Evolutionary conservation across 805 yeast species (phyloP), one percentile per base, ranked within the genome.

Genomic region (Ogataea nakhonphanomensis): DNA sequence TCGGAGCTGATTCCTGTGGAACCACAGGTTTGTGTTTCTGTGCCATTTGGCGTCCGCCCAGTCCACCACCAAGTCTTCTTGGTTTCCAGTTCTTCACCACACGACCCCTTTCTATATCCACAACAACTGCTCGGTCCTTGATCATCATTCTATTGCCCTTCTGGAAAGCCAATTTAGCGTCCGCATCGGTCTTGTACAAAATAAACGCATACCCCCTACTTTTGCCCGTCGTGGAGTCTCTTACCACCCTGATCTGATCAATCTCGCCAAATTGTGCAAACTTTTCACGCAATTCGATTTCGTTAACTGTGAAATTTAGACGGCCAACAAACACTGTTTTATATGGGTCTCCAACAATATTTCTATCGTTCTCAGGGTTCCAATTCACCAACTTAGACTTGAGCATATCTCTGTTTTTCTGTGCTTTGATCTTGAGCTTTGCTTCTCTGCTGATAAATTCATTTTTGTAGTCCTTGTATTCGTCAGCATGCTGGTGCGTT

Each of bases 141-240:
- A 84, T 56, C n/a, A 58, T 59, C 35, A 70, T 47, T 1, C 74
- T 79, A 26, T 84, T 77, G 28, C 79, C 73, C 20, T 74, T 81
- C 28, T 75, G 70, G 17, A 74, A 71, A 2, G 95, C 93, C 9
- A 59, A 61, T 35, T 74, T 71, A 15, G 88, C 82, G 43, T 79
- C 84, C 1, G 62, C 45, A 13, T 79, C 84, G 21, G 71, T 66
- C 38, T 74, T 79, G 59, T 77, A 91, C 3, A 81, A 81, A 2
- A 89, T 66, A 55, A 91, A 91, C 1, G 84, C 97, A 59, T 91
- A 91, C 0, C 98, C 97, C 44, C 78, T 69, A 4, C 90, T 75
- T 44, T 74, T 73, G 4, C 66, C 59, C 13, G 64, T 56, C 3
- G 32, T 7, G 35, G 72, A 67, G 41, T 79, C 79, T 43, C 77